These are phyloP conservation scores for Lycium barbarum DNA, from an alignment of 257 asterid genomes.

Conservation along the genomic window DNA sequence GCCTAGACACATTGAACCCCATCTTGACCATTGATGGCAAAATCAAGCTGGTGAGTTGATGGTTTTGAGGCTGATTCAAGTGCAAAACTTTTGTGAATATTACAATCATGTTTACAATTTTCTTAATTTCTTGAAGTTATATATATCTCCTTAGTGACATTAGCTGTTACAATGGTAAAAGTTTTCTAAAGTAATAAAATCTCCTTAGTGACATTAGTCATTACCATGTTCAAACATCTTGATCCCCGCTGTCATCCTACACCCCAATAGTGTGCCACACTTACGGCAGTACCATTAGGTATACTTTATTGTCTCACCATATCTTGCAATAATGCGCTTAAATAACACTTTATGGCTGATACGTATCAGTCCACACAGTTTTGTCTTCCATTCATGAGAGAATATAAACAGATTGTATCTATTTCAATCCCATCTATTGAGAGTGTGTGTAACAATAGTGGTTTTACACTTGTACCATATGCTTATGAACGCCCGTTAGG, in stretches of 20 bases:
- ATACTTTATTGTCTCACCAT: neutral
- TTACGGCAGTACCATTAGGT: neutral
- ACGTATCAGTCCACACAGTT: neutral
- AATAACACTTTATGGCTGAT: neutral
- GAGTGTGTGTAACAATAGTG: neutral
- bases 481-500: neutral
- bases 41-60: slow-evolving; percentile 75
- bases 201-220: neutral
- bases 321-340: neutral
- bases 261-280: neutral
- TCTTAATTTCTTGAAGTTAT: neutral
- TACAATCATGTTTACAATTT: neutral
- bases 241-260: neutral
- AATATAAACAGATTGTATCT: neutral
- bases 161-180: neutral
- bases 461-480: neutral
- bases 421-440: neutral
- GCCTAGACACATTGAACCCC: slow-evolving; percentile 84
- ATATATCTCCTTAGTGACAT: neutral
- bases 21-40: slow-evolving; percentile 72
- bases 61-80: neutral
- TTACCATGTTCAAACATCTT: neutral
- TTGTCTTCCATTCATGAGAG: neutral
- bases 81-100: slow-evolving; percentile 1
- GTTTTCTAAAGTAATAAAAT: neutral